Evolutionary conservation across 768 basidiomycete species (phyloP).

Genomic region (Naganishia vaughanmartiniae): DNA sequence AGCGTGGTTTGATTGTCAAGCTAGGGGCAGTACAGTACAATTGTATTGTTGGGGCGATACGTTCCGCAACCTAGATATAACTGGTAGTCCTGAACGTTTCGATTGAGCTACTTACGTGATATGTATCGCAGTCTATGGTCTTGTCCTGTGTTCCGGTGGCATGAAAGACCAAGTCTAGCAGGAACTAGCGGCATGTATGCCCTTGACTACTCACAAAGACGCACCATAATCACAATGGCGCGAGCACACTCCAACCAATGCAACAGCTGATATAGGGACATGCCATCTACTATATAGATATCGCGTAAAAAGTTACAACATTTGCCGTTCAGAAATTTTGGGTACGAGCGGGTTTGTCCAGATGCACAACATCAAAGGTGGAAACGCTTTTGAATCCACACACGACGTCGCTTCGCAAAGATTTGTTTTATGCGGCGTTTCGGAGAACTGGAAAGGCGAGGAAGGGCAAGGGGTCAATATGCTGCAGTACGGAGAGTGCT

Average conservation of each 20-base stretch:
- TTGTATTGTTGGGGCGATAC: too few species aligned
- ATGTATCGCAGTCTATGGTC: too few species aligned
- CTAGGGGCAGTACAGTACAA: too few species aligned
- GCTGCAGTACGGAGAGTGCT: not conserved
- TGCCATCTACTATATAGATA: not conserved
- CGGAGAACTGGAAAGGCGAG: conserved; percentile 13
- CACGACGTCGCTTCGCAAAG: not conserved
- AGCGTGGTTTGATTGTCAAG: too few species aligned
- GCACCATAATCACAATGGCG: too few species aligned
- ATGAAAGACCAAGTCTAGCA: too few species aligned
- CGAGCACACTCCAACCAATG: not conserved
- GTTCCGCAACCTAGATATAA: too few species aligned
- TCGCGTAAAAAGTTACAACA: conserved; percentile 1
- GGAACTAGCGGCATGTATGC: too few species aligned
- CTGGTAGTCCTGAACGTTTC: too few species aligned
- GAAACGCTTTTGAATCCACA: not conserved
- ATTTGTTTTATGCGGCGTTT: conserved; percentile 20
- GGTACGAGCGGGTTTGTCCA: not conserved
- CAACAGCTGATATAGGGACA: not conserved
- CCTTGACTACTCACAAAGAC: too few species aligned
- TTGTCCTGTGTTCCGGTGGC: too few species aligned
- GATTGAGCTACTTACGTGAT: too few species aligned
- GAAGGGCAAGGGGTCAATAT: not conserved
- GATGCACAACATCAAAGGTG: not conserved
- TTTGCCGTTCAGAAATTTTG: not conserved